Evolutionary conservation across 2,329 filamentous ascomycete genomes (phyloP), one percentile per base, ranked within the genome.

Genomic region (Fusarium buxicola): DNA sequence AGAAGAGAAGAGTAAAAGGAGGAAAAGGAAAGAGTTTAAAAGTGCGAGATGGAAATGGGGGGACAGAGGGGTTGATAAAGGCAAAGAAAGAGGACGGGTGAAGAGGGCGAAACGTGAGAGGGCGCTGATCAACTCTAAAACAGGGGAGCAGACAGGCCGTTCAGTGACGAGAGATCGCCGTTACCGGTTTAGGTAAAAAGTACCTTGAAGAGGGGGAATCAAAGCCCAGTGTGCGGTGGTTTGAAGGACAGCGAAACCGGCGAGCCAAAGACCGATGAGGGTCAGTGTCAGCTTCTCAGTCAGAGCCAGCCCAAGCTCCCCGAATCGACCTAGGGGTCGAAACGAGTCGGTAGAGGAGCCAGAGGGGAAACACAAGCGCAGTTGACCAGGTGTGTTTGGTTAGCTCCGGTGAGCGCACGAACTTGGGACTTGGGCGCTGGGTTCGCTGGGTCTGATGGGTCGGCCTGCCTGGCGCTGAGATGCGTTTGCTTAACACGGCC

Each of bases 91-190:
- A 60, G 34, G 49, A 62, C 50, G 58, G 52, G 60, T 39, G 53
- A 53, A 53, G 54, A 55, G 38, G 50, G 62, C 41, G 51, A 66
- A 60, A 65, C 56, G 45, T 54, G 55, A 65, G 27, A 53, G 63
- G 65, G 54, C 51, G 65, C 60, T 55, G 59, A 68, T 68, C 69
- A 72, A 69, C 66, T 72, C 59, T 69, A 69, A 72, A 69, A 69
- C 47, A 53, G 58, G 66, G 57, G 60, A 69, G 66, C 40, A 54
- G 56, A 56, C 53, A 51, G 36, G 59, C 54, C 32, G 45, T 53
- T 55, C 52, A 57, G 63, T 65, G 68, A 69, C 61, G 56, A 61
- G 68, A 57, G 69, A 72, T 71, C 58, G 54, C 52, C 67, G 66
- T 71, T 72, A 57, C 68, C 64, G 55, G 57, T 62, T 71, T 70